These are phyloP conservation scores for Talaromyces atroroseus DNA, from an alignment of 2,329 filamentous ascomycete genomes.

Conservation along the genomic window DNA sequence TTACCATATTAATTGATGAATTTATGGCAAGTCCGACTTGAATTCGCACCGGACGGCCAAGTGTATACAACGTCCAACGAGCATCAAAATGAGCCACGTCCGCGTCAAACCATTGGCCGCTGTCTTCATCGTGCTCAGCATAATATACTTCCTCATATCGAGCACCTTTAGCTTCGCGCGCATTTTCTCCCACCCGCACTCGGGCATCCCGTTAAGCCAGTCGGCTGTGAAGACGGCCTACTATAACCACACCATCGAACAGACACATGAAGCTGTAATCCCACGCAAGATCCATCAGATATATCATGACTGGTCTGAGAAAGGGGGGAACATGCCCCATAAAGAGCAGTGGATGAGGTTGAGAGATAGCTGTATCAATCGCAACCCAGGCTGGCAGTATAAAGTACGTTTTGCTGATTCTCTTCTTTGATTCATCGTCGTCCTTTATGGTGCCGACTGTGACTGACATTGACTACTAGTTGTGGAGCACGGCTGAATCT, in stretches of 20 bases:
- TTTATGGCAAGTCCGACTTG: not conserved
- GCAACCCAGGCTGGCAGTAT: constrained; percentile 14
- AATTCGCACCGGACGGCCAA: not conserved
- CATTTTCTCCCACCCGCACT: constrained; percentile 10
- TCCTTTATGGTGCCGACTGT: not conserved
- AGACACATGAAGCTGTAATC: constrained; percentile 9
- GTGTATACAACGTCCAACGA: not conserved
- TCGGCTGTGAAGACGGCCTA: constrained; percentile 4
- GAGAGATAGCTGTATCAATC: constrained; percentile 13
- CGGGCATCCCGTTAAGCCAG: constrained; percentile 9
- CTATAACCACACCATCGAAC: constrained; percentile 6
- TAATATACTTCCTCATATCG: not conserved
- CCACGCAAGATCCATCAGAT: constrained; percentile 17
- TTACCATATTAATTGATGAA: not conserved
- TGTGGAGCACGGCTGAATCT: constrained; percentile 20
- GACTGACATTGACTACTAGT: constrained; percentile 10
- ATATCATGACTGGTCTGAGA: constrained; percentile 14
- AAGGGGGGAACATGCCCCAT: constrained; percentile 12
- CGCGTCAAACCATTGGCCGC: constrained; percentile 5
- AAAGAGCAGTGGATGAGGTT: constrained; percentile 14
- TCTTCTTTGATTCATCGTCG: no score
- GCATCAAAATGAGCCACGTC: not conserved
- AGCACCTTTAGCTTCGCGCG: constrained; percentile 2
- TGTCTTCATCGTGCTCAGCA: not conserved
- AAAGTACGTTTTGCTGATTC: constrained; percentile 7